phyloP scores from a whole-genome alignment of 2,329 filamentous ascomycete species.

The Acephala macrosclerotiorum region DNA sequence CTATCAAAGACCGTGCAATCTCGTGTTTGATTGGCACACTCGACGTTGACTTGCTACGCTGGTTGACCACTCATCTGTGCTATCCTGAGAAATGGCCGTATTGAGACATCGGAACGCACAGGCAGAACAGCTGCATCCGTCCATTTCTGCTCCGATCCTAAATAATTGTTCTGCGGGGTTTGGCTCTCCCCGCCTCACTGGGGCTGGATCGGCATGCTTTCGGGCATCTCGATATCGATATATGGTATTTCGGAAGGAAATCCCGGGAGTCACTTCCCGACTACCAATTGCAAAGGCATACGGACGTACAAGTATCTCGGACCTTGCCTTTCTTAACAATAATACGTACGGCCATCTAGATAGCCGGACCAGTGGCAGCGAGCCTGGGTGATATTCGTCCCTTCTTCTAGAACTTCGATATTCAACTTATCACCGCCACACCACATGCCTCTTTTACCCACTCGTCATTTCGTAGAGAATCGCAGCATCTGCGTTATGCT shows the following conservation, averaged over 20 bases:
- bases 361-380: not conserved
- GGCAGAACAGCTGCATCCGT: not conserved
- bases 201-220: not conserved
- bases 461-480: conserved; percentile 3
- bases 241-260: not conserved
- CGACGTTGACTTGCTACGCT: not conserved
- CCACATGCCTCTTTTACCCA: not conserved
- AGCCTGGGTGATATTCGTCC: not conserved
- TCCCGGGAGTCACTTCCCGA: not conserved
- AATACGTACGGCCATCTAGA: not conserved
- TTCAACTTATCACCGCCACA: too few species aligned
- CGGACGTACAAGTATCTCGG: not conserved
- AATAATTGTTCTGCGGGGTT: not conserved
- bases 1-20: not conserved
- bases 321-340: not conserved
- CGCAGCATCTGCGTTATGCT: not conserved
- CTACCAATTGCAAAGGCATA: not conserved
- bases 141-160: not conserved
- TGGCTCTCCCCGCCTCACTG: not conserved
- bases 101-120: not conserved
- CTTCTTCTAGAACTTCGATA: not conserved
- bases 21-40: conserved; percentile 4
- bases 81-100: not conserved
- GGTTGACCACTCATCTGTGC: not conserved
- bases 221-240: not conserved